Base-by-base conservation (phyloP, 768 basidiomycete species). In the Amylocystis lapponica region DNA sequence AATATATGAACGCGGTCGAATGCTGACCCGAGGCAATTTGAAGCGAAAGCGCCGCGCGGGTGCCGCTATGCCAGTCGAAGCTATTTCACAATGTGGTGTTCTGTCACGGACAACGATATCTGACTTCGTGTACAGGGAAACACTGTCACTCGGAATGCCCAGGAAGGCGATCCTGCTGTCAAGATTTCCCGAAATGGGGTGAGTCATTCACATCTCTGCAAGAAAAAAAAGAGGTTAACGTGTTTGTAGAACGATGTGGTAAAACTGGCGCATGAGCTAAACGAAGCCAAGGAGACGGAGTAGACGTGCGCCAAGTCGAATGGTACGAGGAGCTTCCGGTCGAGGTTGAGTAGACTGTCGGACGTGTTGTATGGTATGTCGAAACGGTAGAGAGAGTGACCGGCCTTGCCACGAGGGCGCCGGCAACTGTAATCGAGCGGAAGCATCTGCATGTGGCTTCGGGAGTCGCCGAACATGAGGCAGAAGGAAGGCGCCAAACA, bases 201-300 rank as follows among this genome's bases (percentile, higher is more conserved):
- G 49, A 51, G 70, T 67, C 19, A 16, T 27, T 17, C 45, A 6
- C 29, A 11, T n/a, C 12, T 4, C 36, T 35, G 16, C 34, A 8
- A 7, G 31, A 16, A 10, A 6, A 14, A 21, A 5, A 29, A 8
- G 17, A 19, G 16, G 17, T 32, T 34, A n/a, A 11, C 22, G 22
- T 31, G 6, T 19, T 14, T 13, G 17, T 23, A 76, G 71, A 76
- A 74, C 43, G 65, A 75, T 47, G 71, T 73, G 2, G 73, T 75
- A 36, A 76, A 76, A 65, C 59, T 71, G 7, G 71, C 72, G 0
- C 71, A 74, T 44, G 72, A 76, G 56, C 47, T 77, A 48, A 69
- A 72, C 30, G 64, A 69, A 46, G 66, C 67, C 11, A 66, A 67
- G 34, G 56, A 65, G 7, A 48, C 56, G n/a, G 41, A 55, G 38